phyloP scores from a whole-genome alignment of 2,329 filamentous ascomycete species.

The Hymenoscyphus scutula region DNA sequence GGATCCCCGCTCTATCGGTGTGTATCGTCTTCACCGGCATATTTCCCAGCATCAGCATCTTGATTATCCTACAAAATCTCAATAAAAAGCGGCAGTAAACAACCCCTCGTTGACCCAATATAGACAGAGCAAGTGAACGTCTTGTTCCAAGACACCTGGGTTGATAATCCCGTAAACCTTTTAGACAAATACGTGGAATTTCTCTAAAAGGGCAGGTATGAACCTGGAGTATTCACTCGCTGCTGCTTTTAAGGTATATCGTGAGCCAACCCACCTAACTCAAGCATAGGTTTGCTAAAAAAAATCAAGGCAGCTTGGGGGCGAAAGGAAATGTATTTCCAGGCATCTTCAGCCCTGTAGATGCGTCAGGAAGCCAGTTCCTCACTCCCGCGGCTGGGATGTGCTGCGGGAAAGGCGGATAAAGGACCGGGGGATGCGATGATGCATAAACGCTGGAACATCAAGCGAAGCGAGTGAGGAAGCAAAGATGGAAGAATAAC shows the following conservation, averaged over 20 bases:
- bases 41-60: background rate
- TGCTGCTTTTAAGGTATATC: no score
- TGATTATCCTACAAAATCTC: background rate
- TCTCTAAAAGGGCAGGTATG: no score
- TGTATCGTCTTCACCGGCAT: background rate
- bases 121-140: no score
- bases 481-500: background rate
- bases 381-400: background rate
- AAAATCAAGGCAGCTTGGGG: background rate
- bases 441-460: background rate
- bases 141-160: no score
- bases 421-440: background rate
- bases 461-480: background rate
- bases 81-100: no score
- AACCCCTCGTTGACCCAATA: no score
- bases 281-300: background rate
- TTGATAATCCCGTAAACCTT: no score
- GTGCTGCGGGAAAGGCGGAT: conserved; percentile 1
- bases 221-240: no score
- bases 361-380: background rate
- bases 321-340: background rate
- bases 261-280: background rate
- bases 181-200: no score
- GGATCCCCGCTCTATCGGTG: background rate
- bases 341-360: background rate